Base-by-base conservation (phyloP, 495 filamentous ascomycete species). In the Aspergillus egyptiacus region DNA sequence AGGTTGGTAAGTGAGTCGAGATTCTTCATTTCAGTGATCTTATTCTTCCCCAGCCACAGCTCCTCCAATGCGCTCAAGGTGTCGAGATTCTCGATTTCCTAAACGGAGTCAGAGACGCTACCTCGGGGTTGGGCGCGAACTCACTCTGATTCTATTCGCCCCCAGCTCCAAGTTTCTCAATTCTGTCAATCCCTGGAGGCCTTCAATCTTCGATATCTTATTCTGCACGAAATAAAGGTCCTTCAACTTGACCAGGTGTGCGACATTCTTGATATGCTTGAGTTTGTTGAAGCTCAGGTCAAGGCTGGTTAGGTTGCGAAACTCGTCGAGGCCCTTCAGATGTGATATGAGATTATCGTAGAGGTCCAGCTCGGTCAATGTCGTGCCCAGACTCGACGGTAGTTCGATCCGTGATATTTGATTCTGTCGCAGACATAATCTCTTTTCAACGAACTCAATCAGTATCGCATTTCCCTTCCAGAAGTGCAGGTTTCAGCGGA, bases 271-370 rank as follows among this genome's bases (percentile, higher is more conserved):
- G 75, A 99, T 95, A 63, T 97, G 91, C 65, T 95, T 96, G 71
- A 99, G 91, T 72, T 96, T 96, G 69, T 99, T 99, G 80, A 95
- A 99, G 59, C 87, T 91, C 30, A 99, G 73, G 62, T 99, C 93
- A 39, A 99, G 78, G 46, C 73, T 86, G 11, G 76, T 87, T 15
- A 99, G 74, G 25, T 86, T 72, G 7, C 69, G 73, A 28, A 96
- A 79, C 36, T 81, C 75, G 22, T 95, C 89, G 23, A 99, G 77
- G 27, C 87, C 87, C 55, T 84, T 80, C 60, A 96, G 78, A 61
- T 95, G 90, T 3, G 82, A 78, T 58, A 98, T 90, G n/a, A 91
- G 74, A 62, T 99, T 99, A 65, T 99, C 93, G 75, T 99, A 99
- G 56, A 99, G 78, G 59, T 99, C 93, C 19, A 99, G 77, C 13